These are phyloP conservation scores for Penicillium sclerotigenum DNA, from an alignment of 2,329 filamentous ascomycete species.

Conservation along the genomic window DNA sequence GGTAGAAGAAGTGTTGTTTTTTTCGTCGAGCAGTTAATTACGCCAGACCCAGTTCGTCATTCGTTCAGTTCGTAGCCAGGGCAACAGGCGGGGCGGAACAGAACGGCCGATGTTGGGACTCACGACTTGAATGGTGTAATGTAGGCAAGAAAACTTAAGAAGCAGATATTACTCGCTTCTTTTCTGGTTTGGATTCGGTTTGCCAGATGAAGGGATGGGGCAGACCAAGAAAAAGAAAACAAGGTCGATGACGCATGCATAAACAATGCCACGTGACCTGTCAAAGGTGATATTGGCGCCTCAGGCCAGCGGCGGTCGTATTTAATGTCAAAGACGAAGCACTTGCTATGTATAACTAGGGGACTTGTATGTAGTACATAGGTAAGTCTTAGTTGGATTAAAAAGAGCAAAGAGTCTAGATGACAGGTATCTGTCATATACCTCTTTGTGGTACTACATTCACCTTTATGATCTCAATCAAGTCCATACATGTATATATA, in stretches of 20 bases:
- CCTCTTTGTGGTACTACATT: too few species aligned
- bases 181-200: not conserved
- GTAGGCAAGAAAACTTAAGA: not conserved
- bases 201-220: not conserved
- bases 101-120: not conserved
- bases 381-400: too few species aligned
- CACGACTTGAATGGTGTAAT: not conserved
- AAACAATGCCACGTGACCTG: conserved; percentile 3
- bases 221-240: not conserved
- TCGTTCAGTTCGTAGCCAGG: conserved; percentile 35
- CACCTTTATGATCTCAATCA: too few species aligned
- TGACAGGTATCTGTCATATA: too few species aligned
- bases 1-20: conserved; percentile 15
- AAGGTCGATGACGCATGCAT: conserved; percentile 4
- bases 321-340: too few species aligned
- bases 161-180: not conserved
- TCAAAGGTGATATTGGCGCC: not conserved
- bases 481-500: too few species aligned
- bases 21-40: conserved; percentile 19
- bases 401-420: too few species aligned
- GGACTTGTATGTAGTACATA: too few species aligned
- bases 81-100: conserved; percentile 34
- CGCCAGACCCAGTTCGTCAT: conserved; percentile 16
- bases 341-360: too few species aligned
- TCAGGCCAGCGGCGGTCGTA: not conserved